phyloP scores from a whole-genome alignment of 2,329 filamentous ascomycete genomes.

The Cytospora leucostoma region DNA sequence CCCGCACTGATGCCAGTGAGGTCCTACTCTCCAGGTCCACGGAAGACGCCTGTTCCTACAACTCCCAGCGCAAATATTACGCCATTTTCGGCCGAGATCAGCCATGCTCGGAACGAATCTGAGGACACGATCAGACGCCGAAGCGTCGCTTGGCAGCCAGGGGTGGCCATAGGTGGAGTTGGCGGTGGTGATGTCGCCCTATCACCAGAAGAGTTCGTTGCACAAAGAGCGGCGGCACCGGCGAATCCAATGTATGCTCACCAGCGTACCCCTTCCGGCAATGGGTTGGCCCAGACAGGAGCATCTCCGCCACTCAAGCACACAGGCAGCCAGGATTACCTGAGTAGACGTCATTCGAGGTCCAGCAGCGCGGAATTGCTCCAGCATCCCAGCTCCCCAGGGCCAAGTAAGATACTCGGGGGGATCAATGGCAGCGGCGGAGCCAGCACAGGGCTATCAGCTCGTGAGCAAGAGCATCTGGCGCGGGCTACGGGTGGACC shows the following conservation, averaged over 20 bases:
- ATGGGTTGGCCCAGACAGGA: conserved; percentile 44
- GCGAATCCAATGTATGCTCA: conserved; percentile 60
- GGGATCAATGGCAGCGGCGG: conserved; percentile 47
- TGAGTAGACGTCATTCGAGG: conserved; percentile 44
- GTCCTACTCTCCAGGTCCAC: conserved; percentile 38
- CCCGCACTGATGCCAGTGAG: conserved; percentile 31
- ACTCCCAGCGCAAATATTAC: conserved; percentile 27
- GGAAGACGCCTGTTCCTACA: conserved; percentile 26
- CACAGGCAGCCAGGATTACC: conserved; percentile 44
- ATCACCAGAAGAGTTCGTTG: conserved; percentile 80
- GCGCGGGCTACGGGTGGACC: conserved; percentile 78
- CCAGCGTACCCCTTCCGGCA: conserved; percentile 59
- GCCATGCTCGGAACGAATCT: conserved; percentile 50
- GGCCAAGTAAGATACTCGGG: conserved; percentile 51
- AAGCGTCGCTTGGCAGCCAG: conserved; percentile 79
- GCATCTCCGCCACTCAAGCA: conserved; percentile 47
- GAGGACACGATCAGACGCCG: conserved; percentile 57
- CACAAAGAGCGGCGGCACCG: conserved; percentile 67
- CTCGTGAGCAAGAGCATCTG: conserved; percentile 86
- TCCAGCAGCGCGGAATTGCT: conserved; percentile 51
- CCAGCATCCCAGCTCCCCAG: conserved; percentile 59
- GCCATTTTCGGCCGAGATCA: conserved; percentile 31
- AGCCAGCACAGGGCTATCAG: conserved; percentile 65
- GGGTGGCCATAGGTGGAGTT: conserved; percentile 53
- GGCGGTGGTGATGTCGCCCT: conserved; percentile 55